These are phyloP conservation scores for Primulina huaijiensis DNA, from an alignment of 257 asterid species.

Conservation along the genomic window DNA sequence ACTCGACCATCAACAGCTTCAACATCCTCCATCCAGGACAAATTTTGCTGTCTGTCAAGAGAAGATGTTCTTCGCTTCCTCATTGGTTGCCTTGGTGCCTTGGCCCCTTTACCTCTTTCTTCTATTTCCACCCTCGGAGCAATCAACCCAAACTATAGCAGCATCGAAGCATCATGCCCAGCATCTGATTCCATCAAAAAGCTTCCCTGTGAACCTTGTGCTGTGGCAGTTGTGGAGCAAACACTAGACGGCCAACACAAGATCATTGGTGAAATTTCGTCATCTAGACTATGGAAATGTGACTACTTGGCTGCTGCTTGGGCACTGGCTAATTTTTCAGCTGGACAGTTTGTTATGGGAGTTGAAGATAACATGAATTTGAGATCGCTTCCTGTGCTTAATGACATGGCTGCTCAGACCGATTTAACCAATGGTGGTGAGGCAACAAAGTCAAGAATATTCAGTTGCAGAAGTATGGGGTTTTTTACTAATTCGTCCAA, in stretches of 20 bases:
- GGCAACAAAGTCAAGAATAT: slow-evolving; percentile 37
- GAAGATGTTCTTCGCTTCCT: slow-evolving; percentile 93
- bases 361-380: slow-evolving; percentile 64
- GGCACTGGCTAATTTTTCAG: slow-evolving; percentile 88
- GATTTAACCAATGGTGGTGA: slow-evolving; percentile 34
- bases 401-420: slow-evolving; percentile 30
- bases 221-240: slow-evolving; percentile 82
- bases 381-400: slow-evolving; percentile 33
- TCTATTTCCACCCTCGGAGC: slow-evolving; percentile 70
- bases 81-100: slow-evolving; percentile 94
- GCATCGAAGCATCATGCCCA: slow-evolving; percentile 59
- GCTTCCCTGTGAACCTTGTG: slow-evolving; percentile 67
- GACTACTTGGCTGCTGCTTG: slow-evolving; percentile 82
- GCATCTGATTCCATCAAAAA: slow-evolving; percentile 61
- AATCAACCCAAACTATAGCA: slow-evolving; percentile 62
- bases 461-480: slow-evolving; percentile 84
- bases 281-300: slow-evolving; percentile 85
- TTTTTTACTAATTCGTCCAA: slow-evolving; percentile 48
- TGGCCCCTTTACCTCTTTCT: slow-evolving; percentile 94
- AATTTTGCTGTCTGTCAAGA: slow-evolving; percentile 83
- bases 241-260: slow-evolving; percentile 49
- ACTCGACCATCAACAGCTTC: slow-evolving; percentile 62
- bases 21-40: slow-evolving; percentile 52
- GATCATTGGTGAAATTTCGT: slow-evolving; percentile 87
- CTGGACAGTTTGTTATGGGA: slow-evolving; percentile 91